A percentile compares a stretch with the other conserved stretches of the same genome.
Evolutionary conservation across 306 rosid species (phyloP).

Genomic region (Mimosa bimucronata): DNA sequence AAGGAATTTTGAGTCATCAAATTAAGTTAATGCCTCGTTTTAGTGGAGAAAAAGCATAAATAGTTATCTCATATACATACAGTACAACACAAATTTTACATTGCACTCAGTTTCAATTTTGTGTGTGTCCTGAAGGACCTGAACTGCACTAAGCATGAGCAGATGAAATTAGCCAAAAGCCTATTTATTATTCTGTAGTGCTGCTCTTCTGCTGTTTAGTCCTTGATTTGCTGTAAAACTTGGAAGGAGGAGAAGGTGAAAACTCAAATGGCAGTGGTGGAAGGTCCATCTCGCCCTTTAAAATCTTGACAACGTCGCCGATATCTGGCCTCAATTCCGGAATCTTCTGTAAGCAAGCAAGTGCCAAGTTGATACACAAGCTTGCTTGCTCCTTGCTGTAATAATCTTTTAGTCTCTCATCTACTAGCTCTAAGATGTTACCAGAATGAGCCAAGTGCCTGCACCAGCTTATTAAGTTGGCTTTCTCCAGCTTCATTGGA

Average conservation of each 20-base stretch:
- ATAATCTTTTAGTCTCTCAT: slow-evolving; percentile 77
- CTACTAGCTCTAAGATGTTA: slow-evolving; percentile 84
- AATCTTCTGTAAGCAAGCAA: slow-evolving; percentile 80
- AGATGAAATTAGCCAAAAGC: slow-evolving; percentile 33
- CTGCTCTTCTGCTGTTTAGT: slow-evolving; percentile 62
- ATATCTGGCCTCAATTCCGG: slow-evolving; percentile 92
- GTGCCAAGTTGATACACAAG: slow-evolving; percentile 85
- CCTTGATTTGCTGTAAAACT: slow-evolving; percentile 73
- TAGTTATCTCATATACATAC: slow-evolving; percentile 42
- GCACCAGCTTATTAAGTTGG: slow-evolving; percentile 94
- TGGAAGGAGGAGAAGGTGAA: slow-evolving; percentile 93
- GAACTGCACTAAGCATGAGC: slow-evolving; percentile 37
- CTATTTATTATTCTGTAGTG: slow-evolving; percentile 49
- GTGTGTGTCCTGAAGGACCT: slow-evolving; percentile 2
- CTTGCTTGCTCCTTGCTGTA: slow-evolving; percentile 81
- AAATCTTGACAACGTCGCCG: slow-evolving; percentile 78
- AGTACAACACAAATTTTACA: slow-evolving; percentile 42
- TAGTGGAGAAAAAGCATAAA: slow-evolving; percentile 35
- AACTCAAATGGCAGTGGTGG: slow-evolving; percentile 84
- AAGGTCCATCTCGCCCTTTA: slow-evolving; percentile 91
- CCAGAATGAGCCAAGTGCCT: slow-evolving; percentile 84
- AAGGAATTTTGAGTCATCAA: slow-evolving; percentile 34
- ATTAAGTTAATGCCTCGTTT: slow-evolving; percentile 37
- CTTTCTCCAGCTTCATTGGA: slow-evolving; percentile 97
- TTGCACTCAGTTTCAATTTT: slow-evolving; percentile 21